These are phyloP conservation scores for Pestalotiopsis sp. DNA, from an alignment of 2,329 filamentous ascomycete genomes.

Conservation along the genomic window DNA sequence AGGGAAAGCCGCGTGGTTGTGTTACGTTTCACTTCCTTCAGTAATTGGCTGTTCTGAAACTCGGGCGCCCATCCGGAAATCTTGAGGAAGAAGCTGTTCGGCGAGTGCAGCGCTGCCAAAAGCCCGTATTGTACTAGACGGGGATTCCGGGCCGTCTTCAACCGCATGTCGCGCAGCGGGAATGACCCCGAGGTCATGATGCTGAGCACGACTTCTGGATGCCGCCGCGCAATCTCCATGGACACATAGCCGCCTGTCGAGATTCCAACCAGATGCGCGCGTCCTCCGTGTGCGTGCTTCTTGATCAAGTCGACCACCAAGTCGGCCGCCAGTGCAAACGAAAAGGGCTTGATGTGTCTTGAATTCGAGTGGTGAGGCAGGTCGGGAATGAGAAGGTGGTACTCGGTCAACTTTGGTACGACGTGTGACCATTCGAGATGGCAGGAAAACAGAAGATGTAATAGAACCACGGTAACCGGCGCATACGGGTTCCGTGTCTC, in stretches of 20 bases:
- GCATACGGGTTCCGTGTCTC: slow-evolving; percentile 27
- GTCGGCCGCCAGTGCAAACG: slow-evolving; percentile 32
- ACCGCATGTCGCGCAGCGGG: slow-evolving; percentile 3
- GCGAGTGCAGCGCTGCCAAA: slow-evolving; percentile 26
- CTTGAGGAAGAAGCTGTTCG: slow-evolving; percentile 31
- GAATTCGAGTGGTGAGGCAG: slow-evolving; percentile 42
- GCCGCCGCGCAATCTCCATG: slow-evolving; percentile 33
- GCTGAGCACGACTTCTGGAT: slow-evolving; percentile 37
- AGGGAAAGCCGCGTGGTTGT: slow-evolving; percentile 27
- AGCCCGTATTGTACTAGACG: slow-evolving; percentile 30
- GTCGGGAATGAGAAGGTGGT: slow-evolving; percentile 43
- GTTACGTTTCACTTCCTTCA: slow-evolving; percentile 38
- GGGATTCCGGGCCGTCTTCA: slow-evolving; percentile 16
- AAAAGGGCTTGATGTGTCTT: slow-evolving; percentile 32
- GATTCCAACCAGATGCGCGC: slow-evolving; percentile 42
- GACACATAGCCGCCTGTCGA: slow-evolving; percentile 42
- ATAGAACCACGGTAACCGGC: slow-evolving; percentile 31
- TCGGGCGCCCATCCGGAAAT: slow-evolving; percentile 29
- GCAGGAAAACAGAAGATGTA: slow-evolving; percentile 35
- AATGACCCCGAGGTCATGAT: slow-evolving; percentile 26
- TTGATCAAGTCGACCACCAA: slow-evolving; percentile 39
- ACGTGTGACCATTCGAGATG: slow-evolving; percentile 38
- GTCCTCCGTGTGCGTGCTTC: slow-evolving; percentile 34
- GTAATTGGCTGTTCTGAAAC: slow-evolving; percentile 30
- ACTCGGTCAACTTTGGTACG: slow-evolving; percentile 35